Evolutionary conservation across 805 yeast genomes (phyloP).

Genomic region (Sugiyamaella mastotermitis): DNA sequence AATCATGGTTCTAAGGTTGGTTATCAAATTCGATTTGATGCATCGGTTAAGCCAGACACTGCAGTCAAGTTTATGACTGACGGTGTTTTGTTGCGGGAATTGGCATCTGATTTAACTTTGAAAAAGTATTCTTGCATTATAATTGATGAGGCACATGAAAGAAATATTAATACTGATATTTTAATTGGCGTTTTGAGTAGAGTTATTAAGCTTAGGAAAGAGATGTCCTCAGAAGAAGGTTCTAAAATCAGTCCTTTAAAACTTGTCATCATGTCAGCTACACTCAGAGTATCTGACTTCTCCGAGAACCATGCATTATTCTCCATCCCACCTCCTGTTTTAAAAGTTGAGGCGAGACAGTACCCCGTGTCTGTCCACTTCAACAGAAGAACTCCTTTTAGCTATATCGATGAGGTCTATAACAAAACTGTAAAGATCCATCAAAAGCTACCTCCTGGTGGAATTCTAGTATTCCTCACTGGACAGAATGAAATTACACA

Average conservation of each 20-base stretch:
- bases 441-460: conserved; percentile 82
- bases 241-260: conserved; percentile 63
- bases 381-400: conserved; percentile 66
- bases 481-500: conserved; percentile 89
- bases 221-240: conserved; percentile 28
- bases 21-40: conserved; percentile 82
- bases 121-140: conserved; percentile 79
- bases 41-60: conserved; percentile 52
- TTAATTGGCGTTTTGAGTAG: conserved; percentile 92
- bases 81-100: conserved; percentile 88
- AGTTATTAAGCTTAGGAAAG: conserved; percentile 63
- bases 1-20: conserved; percentile 75
- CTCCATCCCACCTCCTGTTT: conserved; percentile 69
- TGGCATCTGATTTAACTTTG: conserved; percentile 81
- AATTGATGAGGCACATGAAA: conserved; percentile 97
- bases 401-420: conserved; percentile 83
- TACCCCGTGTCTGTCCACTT: conserved; percentile 91
- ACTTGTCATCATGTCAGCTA: conserved; percentile 93
- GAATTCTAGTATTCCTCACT: conserved; percentile 83
- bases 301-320: conserved; percentile 74
- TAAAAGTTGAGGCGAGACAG: conserved; percentile 88
- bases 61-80: conserved; percentile 89
- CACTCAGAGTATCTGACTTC: conserved; percentile 88
- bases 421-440: conserved; percentile 85
- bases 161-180: conserved; percentile 93